phyloP scores from a whole-genome alignment of 176 grass and related monocot genomes.

The Ensete ventricosum region DNA sequence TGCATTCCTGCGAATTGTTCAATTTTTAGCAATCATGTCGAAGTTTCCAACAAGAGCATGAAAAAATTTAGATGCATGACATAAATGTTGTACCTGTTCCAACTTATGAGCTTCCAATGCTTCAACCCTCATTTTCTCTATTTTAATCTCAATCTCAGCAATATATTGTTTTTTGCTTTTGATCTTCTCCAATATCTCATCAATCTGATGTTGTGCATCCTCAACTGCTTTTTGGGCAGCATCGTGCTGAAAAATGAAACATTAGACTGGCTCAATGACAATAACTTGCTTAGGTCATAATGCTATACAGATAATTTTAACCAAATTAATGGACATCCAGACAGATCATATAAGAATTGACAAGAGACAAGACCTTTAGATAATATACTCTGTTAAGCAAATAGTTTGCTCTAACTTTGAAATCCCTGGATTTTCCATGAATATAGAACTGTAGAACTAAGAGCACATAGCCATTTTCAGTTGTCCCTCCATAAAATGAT shows the following conservation, averaged over 20 bases:
- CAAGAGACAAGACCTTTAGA: background rate
- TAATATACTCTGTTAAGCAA: background rate
- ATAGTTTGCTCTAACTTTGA: background rate
- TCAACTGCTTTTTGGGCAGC: constrained; percentile 52
- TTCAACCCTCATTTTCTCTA: constrained; percentile 50
- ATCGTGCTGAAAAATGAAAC: constrained; percentile 45
- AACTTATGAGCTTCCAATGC: constrained; percentile 50
- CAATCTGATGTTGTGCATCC: constrained; percentile 61
- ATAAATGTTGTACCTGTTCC: constrained; percentile 45
- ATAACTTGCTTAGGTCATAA: too few species aligned
- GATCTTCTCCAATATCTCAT: constrained; percentile 58
- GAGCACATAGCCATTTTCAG: too few species aligned
- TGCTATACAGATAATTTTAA: too few species aligned
- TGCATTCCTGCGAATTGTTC: constrained; percentile 49
- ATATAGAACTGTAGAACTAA: too few species aligned
- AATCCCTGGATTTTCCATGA: too few species aligned
- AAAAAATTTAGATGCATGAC: background rate
- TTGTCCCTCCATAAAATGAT: too few species aligned
- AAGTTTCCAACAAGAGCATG: background rate
- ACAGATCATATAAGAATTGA: too few species aligned
- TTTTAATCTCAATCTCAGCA: constrained; percentile 45
- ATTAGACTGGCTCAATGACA: background rate
- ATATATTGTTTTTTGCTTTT: constrained; percentile 39
- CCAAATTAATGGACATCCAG: too few species aligned
- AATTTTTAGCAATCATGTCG: constrained; percentile 9